Conservation (phyloP, 2,329 filamentous ascomycete genomes). For the Aquanectria penicillioides region DNA sequence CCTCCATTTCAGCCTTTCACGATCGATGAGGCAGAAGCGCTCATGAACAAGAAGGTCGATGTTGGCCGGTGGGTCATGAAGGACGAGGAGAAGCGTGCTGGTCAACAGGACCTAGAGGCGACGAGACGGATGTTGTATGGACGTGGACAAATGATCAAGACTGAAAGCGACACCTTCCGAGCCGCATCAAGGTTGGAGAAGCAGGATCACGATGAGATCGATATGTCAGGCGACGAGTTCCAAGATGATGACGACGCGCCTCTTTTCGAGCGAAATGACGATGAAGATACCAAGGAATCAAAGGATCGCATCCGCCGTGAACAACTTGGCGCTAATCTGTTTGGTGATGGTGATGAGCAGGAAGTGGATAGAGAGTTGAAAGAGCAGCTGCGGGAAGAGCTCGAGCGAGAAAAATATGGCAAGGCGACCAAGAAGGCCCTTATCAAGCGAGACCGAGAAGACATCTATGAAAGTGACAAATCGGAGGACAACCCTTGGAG, state of each 20-base stretch:
- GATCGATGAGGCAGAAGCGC: constrained; percentile 85
- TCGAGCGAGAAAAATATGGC: constrained; percentile 75
- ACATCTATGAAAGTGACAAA: constrained; percentile 81
- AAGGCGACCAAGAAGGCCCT: constrained; percentile 84
- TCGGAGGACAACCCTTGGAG: constrained; percentile 56
- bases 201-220: constrained; percentile 76
- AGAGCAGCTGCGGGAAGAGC: constrained; percentile 74
- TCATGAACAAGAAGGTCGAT: constrained; percentile 81
- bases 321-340: constrained; percentile 88
- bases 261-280: constrained; percentile 79
- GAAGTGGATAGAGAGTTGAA: constrained; percentile 80
- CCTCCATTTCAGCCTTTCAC: constrained; percentile 81
- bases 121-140: constrained; percentile 63
- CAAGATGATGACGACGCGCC: constrained; percentile 88
- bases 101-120: constrained; percentile 68
- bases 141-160: constrained; percentile 69
- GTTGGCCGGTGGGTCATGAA: constrained; percentile 84
- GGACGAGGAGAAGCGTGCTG: constrained; percentile 68
- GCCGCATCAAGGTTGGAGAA: constrained; percentile 70
- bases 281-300: constrained; percentile 80
- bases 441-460: constrained; percentile 85
- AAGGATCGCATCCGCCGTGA: constrained; percentile 80
- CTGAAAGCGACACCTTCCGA: constrained; percentile 73
- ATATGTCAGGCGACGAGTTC: constrained; percentile 78
- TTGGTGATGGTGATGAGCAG: constrained; percentile 74